A percentile compares a stretch with the other conserved stretches of the same genome.
These are phyloP conservation scores for Umbellularia californica DNA, from an alignment of 164 flowering plant genomes.

Conservation along the genomic window DNA sequence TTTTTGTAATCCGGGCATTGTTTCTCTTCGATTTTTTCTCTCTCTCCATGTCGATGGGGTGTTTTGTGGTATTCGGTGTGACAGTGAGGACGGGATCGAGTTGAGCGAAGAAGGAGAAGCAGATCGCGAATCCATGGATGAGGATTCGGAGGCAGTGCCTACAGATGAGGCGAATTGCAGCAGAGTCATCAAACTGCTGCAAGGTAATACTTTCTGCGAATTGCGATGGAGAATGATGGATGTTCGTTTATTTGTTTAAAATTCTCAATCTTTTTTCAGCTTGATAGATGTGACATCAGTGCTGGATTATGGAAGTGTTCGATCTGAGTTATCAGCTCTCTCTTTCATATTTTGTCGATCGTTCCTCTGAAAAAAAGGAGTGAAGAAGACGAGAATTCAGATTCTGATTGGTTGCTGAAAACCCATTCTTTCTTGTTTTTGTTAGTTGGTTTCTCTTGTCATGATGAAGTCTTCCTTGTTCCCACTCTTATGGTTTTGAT, in stretches of 20 bases:
- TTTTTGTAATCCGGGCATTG: not conserved
- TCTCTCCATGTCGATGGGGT: not conserved
- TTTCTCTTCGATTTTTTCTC: not conserved
- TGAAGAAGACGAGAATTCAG: not conserved
- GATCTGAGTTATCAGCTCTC: not conserved
- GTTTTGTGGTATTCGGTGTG: not conserved
- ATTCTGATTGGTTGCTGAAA: not conserved
- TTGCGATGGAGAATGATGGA: not conserved
- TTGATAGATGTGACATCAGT: not conserved
- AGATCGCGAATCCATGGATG: conserved; percentile 2
- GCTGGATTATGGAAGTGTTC: not conserved
- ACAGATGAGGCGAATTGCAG: not conserved
- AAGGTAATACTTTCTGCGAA: not conserved
- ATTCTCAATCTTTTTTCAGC: not conserved
- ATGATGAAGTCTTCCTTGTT: not conserved
- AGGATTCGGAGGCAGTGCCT: conserved; percentile 5
- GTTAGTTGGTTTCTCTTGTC: too few species aligned
- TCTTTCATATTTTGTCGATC: not conserved
- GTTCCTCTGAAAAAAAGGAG: not conserved
- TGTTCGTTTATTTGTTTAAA: not conserved
- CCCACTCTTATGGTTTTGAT: not conserved
- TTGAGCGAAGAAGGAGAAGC: not conserved
- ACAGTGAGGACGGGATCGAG: not conserved
- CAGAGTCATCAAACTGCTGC: conserved; percentile 5
- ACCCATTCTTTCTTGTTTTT: too few species aligned